Base-by-base conservation (phyloP, 208 protist genomes). In the Wallacemonas rigidus region DNA sequence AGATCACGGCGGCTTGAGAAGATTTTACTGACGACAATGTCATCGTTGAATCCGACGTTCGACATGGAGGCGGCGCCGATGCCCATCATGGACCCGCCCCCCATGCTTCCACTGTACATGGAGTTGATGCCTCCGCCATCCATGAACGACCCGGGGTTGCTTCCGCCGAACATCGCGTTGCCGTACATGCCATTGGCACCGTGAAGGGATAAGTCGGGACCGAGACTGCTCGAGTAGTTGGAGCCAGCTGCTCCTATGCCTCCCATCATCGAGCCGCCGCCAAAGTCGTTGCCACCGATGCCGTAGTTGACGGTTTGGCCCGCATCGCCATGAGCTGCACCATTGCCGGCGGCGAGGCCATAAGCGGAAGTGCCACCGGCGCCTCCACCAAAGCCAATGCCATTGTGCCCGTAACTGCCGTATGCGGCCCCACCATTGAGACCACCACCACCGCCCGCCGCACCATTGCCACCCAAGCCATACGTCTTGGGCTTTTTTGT, bases 1-100 rank as follows among this genome's bases (percentile, higher is more conserved):
- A 82, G 71, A 35, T 92, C 85, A 39, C 84, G 87, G 35, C 87
- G 87, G 54, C 85, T 90, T 41, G 82, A 80, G 74, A 93, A 93
- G 35, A 91, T 45, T 69, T 91, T 93, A 14, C 77, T 87, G 56
- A 85, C 85, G 26, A 83, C 41, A 57, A 88, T 85, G 50, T 80
- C 63, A 65, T 83, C 83, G 55, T 70, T 70, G 48, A 74, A 74
- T 38, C 38, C 58, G 26, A 56, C 53, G 53, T 35, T 35, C 14
- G 53, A 57, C 53, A 57, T 57, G 53, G 53, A 57, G 38, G 54
- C 50, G 40, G 51, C 72, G 0, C 72, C 57, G 11, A 4, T 48
- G 17, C 77, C 76, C 75, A 88, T 77, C 58, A 62, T 77, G 9
- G 41, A 51, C 9, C 50, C 39, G 5, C 8, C 45, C 45, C 47